Evolutionary conservation across 768 basidiomycete species (phyloP).

Genomic region (Tephrocybe rancida): DNA sequence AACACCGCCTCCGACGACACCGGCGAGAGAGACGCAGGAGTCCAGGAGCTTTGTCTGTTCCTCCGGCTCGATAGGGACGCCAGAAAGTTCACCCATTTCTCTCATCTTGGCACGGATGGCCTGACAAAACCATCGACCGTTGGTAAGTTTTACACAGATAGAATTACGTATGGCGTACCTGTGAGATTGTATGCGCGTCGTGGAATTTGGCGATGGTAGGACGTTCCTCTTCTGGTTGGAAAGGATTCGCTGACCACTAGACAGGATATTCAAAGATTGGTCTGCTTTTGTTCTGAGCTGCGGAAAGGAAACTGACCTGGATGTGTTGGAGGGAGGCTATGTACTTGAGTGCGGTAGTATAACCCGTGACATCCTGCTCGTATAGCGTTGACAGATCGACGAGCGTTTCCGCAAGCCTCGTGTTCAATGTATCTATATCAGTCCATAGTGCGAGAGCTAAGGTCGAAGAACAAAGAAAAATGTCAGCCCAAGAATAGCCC

Average conservation of each 20-base stretch:
- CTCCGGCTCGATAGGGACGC: slow-evolving; percentile 88
- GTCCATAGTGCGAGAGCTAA: slow-evolving; percentile 72
- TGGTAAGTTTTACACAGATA: not conserved
- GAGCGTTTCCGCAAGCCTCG: slow-evolving; percentile 56
- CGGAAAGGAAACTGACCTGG: slow-evolving; percentile 40
- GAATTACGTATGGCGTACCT: slow-evolving; percentile 39
- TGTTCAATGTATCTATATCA: slow-evolving; percentile 62
- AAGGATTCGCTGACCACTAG: slow-evolving; percentile 66
- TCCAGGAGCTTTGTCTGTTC: slow-evolving; percentile 87
- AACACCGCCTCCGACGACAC: slow-evolving; percentile 93
- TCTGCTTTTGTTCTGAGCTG: not conserved
- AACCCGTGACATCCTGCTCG: slow-evolving; percentile 47
- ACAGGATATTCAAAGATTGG: not conserved
- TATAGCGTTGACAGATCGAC: slow-evolving; percentile 51
- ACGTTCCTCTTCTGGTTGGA: slow-evolving; percentile 43
- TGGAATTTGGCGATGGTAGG: slow-evolving; percentile 57
- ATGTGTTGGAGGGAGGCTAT: slow-evolving; percentile 60
- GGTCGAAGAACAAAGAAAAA: not conserved
- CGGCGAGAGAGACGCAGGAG: slow-evolving; percentile 71
- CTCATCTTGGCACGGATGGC: slow-evolving; percentile 80
- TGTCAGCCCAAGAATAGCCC: slow-evolving; percentile 8
- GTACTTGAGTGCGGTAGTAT: slow-evolving; percentile 61
- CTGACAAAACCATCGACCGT: slow-evolving; percentile 35
- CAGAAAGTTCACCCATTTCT: slow-evolving; percentile 74
- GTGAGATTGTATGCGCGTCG: slow-evolving; percentile 55